Conservation (phyloP, 1,284 basidiomycete species). For the Ganoderma lucidum region DNA sequence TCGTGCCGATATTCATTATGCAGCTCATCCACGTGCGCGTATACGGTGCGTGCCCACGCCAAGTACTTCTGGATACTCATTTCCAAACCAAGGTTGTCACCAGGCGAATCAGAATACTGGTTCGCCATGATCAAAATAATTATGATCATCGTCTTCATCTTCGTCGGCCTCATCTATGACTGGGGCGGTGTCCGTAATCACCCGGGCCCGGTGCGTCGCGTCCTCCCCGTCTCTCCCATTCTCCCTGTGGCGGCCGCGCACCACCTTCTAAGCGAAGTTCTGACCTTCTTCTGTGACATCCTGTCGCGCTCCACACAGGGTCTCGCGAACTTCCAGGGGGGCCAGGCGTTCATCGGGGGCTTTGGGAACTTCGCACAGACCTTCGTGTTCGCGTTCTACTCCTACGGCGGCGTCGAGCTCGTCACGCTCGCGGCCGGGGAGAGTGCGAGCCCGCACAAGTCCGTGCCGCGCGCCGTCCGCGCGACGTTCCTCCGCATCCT, state of each 20-base stretch:
- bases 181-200: slow-evolving; percentile 64
- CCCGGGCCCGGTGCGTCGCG: slow-evolving; percentile 54
- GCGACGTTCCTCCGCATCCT: slow-evolving; percentile 74
- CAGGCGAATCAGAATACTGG: slow-evolving; percentile 44
- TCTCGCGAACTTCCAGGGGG: slow-evolving; percentile 58
- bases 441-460: slow-evolving; percentile 62
- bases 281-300: background rate
- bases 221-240: background rate
- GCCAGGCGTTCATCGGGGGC: slow-evolving; percentile 61
- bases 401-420: slow-evolving; percentile 81
- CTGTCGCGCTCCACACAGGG: slow-evolving; percentile 44
- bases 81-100: background rate
- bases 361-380: slow-evolving; percentile 61
- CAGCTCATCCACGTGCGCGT: slow-evolving; percentile 56
- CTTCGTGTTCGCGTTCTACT: slow-evolving; percentile 69
- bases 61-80: background rate
- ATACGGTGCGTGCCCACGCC: slow-evolving; percentile 48
- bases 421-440: slow-evolving; percentile 73
- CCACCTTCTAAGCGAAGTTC: background rate
- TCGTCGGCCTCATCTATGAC: slow-evolving; percentile 51
- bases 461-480: slow-evolving; percentile 73
- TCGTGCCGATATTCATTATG: slow-evolving; percentile 53
- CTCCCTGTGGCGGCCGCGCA: background rate
- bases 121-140: slow-evolving; percentile 44
- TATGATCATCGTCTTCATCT: slow-evolving; percentile 43